Evolutionary conservation across 805 yeast genomes (phyloP).

Genomic region (Middelhovenomyces tepae): DNA sequence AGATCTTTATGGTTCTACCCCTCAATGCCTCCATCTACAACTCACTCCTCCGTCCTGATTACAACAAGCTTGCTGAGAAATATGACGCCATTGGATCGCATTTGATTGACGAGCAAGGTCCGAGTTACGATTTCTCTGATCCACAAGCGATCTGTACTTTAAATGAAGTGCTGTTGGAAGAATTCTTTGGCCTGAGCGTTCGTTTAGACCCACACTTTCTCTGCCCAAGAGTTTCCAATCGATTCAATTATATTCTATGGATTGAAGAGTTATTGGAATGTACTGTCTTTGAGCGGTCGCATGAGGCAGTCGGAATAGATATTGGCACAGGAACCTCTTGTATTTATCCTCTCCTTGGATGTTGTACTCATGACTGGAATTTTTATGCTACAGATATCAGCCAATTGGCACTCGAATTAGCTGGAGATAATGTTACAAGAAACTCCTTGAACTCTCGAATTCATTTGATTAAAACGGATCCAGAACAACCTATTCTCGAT

Average conservation of each 20-base stretch:
- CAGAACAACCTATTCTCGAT: not conserved
- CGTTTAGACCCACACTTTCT: constrained; percentile 9
- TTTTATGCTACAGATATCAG: constrained; percentile 39
- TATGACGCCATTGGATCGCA: constrained; percentile 5
- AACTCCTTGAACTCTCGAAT: constrained; percentile 21
- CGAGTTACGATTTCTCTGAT: constrained; percentile 11
- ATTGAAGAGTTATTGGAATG: constrained; percentile 16
- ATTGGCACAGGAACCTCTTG: constrained; percentile 44
- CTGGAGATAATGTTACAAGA: constrained; percentile 20
- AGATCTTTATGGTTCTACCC: no score
- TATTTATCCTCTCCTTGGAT: constrained; percentile 38
- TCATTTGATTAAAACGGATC: not conserved
- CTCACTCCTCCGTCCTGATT: constrained; percentile 9
- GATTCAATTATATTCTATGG: constrained; percentile 25
- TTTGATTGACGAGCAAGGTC: not conserved
- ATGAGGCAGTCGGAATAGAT: constrained; percentile 26
- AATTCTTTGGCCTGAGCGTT: constrained; percentile 12
- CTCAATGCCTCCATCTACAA: constrained; percentile 1
- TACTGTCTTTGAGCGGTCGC: constrained; percentile 3
- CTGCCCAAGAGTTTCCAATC: constrained; percentile 20
- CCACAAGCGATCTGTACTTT: constrained; percentile 9
- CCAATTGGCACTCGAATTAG: constrained; percentile 24
- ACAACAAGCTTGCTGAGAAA: constrained; percentile 3
- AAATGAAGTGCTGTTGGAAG: constrained; percentile 9
- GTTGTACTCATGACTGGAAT: constrained; percentile 17